Percentiles rank a stretch among this genome's conserved stretches.
These are phyloP conservation scores for Globisporangium radiosum DNA, from an alignment of 352 stramenopile genomes.

Conservation along the genomic window DNA sequence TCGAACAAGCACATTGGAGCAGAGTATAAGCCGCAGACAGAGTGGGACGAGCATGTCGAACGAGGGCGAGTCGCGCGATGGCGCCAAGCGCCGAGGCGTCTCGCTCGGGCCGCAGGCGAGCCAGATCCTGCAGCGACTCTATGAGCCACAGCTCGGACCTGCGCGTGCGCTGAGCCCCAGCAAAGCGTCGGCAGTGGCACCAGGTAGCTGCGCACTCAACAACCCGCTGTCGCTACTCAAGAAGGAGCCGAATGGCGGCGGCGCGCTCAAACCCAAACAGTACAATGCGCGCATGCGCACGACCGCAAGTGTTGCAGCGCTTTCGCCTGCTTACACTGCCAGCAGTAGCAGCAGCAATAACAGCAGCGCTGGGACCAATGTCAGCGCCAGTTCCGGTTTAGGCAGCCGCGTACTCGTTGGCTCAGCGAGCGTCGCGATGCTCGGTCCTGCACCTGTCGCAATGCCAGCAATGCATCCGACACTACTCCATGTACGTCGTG, in stretches of 20 bases:
- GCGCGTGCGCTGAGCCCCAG: constrained; percentile 1
- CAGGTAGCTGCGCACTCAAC: neutral
- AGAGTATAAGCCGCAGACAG: no score
- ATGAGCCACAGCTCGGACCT: constrained; percentile 52
- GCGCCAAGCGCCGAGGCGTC: constrained; percentile 41
- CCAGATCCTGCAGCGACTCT: constrained; percentile 61
- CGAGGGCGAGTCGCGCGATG: constrained; percentile 25
- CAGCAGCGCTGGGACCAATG: neutral
- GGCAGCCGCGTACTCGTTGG: constrained; percentile 5
- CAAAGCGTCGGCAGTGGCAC: neutral
- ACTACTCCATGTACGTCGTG: constrained; percentile 29
- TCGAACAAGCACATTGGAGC: no score
- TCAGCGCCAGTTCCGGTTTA: no score
- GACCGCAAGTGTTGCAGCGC: constrained; percentile 29
- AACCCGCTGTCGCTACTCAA: constrained; percentile 17
- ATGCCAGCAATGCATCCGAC: constrained; percentile 36
- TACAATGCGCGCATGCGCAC: constrained; percentile 29
- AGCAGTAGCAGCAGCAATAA: no score
- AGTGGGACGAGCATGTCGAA: constrained; percentile 1
- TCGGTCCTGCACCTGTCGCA: neutral
- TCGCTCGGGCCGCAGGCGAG: constrained; percentile 45
- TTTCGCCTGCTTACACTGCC: constrained; percentile 7
- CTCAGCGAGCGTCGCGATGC: constrained; percentile 31
- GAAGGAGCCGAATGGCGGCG: constrained; percentile 5
- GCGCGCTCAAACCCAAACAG: constrained; percentile 38